A percentile compares a stretch with the other conserved stretches of the same genome.
phyloP scores from a whole-genome alignment of 2,329 filamentous ascomycete species.

The Pezicula carpinea region DNA sequence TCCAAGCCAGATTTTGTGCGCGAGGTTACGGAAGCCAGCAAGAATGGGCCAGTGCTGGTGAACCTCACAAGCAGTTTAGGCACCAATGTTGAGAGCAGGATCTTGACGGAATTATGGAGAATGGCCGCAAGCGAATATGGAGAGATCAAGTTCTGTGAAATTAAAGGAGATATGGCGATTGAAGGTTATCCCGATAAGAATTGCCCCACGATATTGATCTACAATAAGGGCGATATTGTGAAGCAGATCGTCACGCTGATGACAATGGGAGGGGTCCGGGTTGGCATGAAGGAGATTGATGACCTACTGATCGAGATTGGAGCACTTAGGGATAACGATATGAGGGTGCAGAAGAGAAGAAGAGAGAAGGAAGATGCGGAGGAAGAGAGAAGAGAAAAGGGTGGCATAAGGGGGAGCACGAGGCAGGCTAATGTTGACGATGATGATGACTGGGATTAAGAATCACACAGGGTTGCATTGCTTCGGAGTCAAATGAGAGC shows the following conservation, averaged over 20 bases:
- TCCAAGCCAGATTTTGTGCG: slow-evolving; percentile 90
- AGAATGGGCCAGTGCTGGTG: slow-evolving; percentile 65
- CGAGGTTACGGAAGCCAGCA: slow-evolving; percentile 88
- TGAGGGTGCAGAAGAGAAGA: slow-evolving; percentile 51
- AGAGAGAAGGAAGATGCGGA: slow-evolving; percentile 26
- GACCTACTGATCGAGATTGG: slow-evolving; percentile 76
- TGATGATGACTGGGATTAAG: slow-evolving; percentile 51
- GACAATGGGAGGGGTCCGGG: slow-evolving; percentile 69
- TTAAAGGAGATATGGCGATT: slow-evolving; percentile 86
- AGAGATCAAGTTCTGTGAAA: slow-evolving; percentile 97
- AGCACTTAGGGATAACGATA: slow-evolving; percentile 72
- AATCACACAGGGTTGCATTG: slow-evolving; percentile 11
- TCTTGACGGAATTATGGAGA: slow-evolving; percentile 81
- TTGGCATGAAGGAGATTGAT: slow-evolving; percentile 72
- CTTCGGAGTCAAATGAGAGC: not conserved
- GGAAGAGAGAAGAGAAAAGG: slow-evolving; percentile 25
- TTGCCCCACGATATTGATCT: slow-evolving; percentile 88
- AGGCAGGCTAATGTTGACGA: slow-evolving; percentile 26
- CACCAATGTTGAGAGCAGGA: slow-evolving; percentile 77
- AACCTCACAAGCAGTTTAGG: slow-evolving; percentile 75
- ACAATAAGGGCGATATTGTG: slow-evolving; percentile 87
- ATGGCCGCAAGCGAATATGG: slow-evolving; percentile 80
- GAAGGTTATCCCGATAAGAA: slow-evolving; percentile 95
- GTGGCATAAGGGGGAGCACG: slow-evolving; percentile 22
- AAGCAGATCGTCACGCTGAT: slow-evolving; percentile 87